A percentile compares a stretch with the other conserved stretches of the same genome.
Evolutionary conservation across 129 eudicot genomes (phyloP).

Genomic region (Tanacetum coccineum): DNA sequence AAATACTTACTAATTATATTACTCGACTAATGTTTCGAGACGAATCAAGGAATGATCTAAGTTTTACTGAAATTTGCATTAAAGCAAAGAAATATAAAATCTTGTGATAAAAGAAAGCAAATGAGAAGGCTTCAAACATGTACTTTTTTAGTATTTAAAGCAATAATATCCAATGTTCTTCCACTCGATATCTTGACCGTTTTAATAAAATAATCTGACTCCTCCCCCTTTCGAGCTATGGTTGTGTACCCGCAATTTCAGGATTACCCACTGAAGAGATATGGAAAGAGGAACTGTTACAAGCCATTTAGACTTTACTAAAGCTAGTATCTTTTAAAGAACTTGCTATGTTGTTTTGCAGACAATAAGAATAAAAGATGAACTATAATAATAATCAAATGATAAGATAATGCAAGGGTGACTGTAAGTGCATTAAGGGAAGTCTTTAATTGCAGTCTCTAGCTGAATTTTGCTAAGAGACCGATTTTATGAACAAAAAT

Average conservation of each 20-base stretch:
- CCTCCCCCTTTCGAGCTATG: conserved; percentile 26
- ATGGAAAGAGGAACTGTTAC: conserved; percentile 1
- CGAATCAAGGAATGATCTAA: too few species aligned
- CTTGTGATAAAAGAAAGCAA: not conserved
- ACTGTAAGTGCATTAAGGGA: too few species aligned
- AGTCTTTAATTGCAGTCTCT: too few species aligned
- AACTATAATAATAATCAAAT: not conserved
- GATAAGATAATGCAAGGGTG: conserved; percentile 8
- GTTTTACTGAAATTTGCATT: too few species aligned
- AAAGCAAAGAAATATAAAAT: not conserved
- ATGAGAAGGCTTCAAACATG: conserved; percentile 41
- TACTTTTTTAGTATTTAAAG: conserved; percentile 35
- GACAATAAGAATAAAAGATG: not conserved
- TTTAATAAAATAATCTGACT: conserved; percentile 31
- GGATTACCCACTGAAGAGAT: conserved; percentile 30
- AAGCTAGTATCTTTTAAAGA: conserved; percentile 8
- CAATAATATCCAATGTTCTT: conserved; percentile 44
- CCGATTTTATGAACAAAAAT: too few species aligned
- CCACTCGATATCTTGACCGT: conserved; percentile 37
- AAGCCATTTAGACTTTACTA: conserved; percentile 2
- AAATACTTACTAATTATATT: too few species aligned
- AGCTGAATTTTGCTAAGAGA: too few species aligned
- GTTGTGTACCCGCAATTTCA: conserved; percentile 56
- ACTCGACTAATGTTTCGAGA: too few species aligned
- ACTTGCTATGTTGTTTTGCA: conserved; percentile 5